A percentile compares a stretch with the other conserved stretches of the same genome.
These are phyloP conservation scores for Neurospora tetraspora DNA, from an alignment of 495 filamentous ascomycete genomes.

Conservation along the genomic window DNA sequence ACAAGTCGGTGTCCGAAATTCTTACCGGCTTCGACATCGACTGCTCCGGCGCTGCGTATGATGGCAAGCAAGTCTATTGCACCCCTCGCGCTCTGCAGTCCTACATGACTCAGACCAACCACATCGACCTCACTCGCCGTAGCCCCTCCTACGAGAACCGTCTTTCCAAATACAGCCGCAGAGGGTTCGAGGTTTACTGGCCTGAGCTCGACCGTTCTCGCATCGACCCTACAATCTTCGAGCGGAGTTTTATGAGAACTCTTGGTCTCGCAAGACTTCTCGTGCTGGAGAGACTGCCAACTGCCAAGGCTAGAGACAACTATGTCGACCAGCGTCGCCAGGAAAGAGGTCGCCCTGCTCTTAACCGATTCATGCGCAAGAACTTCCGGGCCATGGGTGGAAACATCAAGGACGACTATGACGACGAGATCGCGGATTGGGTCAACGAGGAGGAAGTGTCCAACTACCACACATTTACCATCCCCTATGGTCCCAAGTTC, in stretches of 20 bases:
- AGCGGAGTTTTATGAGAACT: slow-evolving; percentile 62
- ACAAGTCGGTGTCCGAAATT: slow-evolving; percentile 71
- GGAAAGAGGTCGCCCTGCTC: slow-evolving; percentile 55
- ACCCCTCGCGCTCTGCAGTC: slow-evolving; percentile 61
- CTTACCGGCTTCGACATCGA: slow-evolving; percentile 81
- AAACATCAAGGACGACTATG: slow-evolving; percentile 61
- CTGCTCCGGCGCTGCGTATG: slow-evolving; percentile 68
- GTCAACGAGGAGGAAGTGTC: slow-evolving; percentile 61
- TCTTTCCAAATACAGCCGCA: slow-evolving; percentile 76
- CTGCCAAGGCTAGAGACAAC: slow-evolving; percentile 48
- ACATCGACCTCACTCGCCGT: slow-evolving; percentile 64
- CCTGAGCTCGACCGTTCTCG: slow-evolving; percentile 56
- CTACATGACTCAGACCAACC: slow-evolving; percentile 70
- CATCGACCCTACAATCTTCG: slow-evolving; percentile 77
- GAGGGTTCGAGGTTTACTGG: slow-evolving; percentile 78
- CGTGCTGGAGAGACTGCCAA: slow-evolving; percentile 69
- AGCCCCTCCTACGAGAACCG: slow-evolving; percentile 81
- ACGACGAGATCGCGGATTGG: slow-evolving; percentile 78
- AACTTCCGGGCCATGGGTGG: slow-evolving; percentile 25
- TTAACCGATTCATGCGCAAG: slow-evolving; percentile 18
- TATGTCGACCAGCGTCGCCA: slow-evolving; percentile 55
- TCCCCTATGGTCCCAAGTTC: slow-evolving; percentile 65
- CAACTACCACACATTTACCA: slow-evolving; percentile 66
- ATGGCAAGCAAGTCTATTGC: slow-evolving; percentile 64
- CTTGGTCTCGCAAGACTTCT: slow-evolving; percentile 70